Evolutionary conservation across 2,329 filamentous ascomycete species (phyloP).

Genomic region (Nigrograna mackinnonii): DNA sequence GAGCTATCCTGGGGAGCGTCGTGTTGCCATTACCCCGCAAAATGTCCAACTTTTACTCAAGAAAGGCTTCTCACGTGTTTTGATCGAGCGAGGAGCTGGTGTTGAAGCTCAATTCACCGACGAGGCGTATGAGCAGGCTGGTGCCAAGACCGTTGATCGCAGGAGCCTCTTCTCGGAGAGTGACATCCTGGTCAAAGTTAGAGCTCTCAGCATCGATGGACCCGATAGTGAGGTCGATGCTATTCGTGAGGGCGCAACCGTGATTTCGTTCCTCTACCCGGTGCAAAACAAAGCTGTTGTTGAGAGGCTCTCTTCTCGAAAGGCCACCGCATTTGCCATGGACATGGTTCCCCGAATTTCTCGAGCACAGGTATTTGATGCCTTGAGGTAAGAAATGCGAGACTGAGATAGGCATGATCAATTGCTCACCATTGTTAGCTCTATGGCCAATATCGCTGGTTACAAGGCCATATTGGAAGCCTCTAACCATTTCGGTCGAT

Average conservation of each 20-base stretch:
- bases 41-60: conserved; percentile 83
- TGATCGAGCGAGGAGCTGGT: conserved; percentile 83
- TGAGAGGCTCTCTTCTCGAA: conserved; percentile 69
- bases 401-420: too few relatives aligned
- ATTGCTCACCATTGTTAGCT: too few relatives aligned
- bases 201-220: conserved; percentile 66
- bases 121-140: conserved; percentile 74
- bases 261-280: conserved; percentile 85
- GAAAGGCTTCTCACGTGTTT: conserved; percentile 77
- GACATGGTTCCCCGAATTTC: conserved; percentile 91
- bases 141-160: conserved; percentile 74
- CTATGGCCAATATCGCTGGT: conserved; percentile 92
- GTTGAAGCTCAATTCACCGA: conserved; percentile 76
- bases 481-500: conserved; percentile 86
- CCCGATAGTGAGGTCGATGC: conserved; percentile 67
- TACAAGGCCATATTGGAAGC: conserved; percentile 92
- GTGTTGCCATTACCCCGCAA: conserved; percentile 82
- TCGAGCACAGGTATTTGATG: conserved; percentile 85
- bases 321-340: conserved; percentile 84
- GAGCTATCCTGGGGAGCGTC: conserved; percentile 76
- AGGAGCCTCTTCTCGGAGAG: conserved; percentile 72
- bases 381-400: conserved; percentile 58
- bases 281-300: conserved; percentile 78
- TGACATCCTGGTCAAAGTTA: conserved; percentile 84
- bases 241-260: conserved; percentile 70